phyloP scores from a whole-genome alignment of 352 stramenopile species.

The Phytophthora meadii region DNA sequence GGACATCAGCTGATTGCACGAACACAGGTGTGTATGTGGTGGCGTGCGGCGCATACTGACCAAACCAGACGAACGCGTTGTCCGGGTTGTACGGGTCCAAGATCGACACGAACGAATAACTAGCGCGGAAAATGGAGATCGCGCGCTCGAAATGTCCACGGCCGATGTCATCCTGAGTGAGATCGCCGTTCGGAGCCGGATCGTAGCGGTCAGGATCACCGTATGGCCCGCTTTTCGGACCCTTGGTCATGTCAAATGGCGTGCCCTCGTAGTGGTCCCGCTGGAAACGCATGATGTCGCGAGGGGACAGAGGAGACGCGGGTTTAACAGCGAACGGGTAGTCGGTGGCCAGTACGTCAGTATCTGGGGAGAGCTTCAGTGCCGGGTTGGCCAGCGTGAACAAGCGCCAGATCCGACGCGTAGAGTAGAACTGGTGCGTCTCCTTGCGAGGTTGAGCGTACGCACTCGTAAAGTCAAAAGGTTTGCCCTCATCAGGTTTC shows the following conservation, averaged over 20 bases:
- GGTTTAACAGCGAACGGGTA: conserved; percentile 90
- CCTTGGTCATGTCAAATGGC: conserved; percentile 88
- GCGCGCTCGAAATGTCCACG: conserved; percentile 87
- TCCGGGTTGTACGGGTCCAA: conserved; percentile 63
- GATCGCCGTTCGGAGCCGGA: conserved; percentile 45
- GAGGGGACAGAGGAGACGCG: conserved; percentile 55
- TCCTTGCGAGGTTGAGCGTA: conserved; percentile 81
- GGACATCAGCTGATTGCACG: conserved; percentile 59
- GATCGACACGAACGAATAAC: conserved; percentile 89
- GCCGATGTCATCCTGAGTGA: conserved; percentile 57
- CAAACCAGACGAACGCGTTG: conserved; percentile 85
- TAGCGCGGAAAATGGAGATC: conserved; percentile 94
- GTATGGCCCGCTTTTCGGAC: conserved; percentile 85
- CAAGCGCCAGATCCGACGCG: conserved; percentile 91
- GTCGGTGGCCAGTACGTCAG: conserved; percentile 76
- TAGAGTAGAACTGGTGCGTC: conserved; percentile 83
- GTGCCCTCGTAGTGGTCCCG: conserved; percentile 95
- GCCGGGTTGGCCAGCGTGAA: conserved; percentile 82
- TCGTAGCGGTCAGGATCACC: conserved; percentile 93
- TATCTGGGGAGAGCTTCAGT: conserved; percentile 73
- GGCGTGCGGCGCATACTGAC: conserved; percentile 90
- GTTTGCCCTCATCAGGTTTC: conserved; percentile 50
- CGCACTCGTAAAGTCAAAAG: conserved; percentile 91
- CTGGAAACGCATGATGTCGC: conserved; percentile 92
- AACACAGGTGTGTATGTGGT: conserved; percentile 93